Conservation (phyloP, 148 eudicot genomes). For the Rhododendron molle region DNA sequence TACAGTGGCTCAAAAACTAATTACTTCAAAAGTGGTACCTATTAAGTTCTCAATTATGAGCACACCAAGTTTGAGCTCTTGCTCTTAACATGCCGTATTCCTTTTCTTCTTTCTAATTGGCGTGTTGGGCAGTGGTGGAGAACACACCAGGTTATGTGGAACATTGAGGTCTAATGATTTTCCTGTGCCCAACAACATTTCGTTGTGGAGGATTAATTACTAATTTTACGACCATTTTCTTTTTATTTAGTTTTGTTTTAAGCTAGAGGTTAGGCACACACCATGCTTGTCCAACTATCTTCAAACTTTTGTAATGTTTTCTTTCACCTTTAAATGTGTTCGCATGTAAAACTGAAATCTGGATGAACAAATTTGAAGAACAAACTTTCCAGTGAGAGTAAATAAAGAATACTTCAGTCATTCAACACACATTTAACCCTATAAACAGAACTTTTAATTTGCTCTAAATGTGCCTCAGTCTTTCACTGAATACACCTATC, state of each 20-base stretch:
- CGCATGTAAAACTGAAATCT: not conserved
- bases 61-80: not conserved
- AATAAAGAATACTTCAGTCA: not conserved
- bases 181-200: not conserved
- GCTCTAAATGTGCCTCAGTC: not conserved
- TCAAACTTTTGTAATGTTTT: not conserved
- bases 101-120: not conserved
- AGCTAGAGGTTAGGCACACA: not conserved
- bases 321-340: not conserved
- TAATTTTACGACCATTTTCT: not conserved
- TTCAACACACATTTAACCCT: not conserved
- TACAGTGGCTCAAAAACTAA: not conserved
- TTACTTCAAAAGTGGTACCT: not conserved
- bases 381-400: not conserved
- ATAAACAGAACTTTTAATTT: not conserved
- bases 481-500: not conserved
- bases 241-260: not conserved
- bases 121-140: not conserved
- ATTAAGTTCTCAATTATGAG: not conserved
- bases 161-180: not conserved
- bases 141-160: not conserved
- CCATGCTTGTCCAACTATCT: not conserved
- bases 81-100: not conserved
- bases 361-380: not conserved
- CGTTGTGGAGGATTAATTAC: not conserved